Percentiles rank a stretch among this genome's conserved stretches.
These are phyloP conservation scores for Parastagonospora nodorum DNA, from an alignment of 2,329 filamentous ascomycete genomes.

Conservation along the genomic window DNA sequence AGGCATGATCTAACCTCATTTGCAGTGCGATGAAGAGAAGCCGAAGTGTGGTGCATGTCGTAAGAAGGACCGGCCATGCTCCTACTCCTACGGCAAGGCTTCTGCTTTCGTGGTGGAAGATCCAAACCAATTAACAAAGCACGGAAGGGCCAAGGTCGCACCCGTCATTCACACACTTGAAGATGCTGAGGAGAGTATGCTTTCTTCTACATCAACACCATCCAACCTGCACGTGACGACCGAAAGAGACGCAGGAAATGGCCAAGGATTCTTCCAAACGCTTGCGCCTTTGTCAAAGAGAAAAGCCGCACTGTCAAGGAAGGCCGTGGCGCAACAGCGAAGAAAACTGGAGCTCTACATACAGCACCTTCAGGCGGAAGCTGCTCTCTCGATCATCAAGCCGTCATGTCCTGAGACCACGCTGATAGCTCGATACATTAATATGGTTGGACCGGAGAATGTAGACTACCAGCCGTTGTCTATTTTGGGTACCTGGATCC, in stretches of 20 bases:
- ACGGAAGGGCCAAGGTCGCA: slow-evolving; percentile 27
- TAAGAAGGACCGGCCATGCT: slow-evolving; percentile 35
- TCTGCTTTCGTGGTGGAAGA: slow-evolving; percentile 35
- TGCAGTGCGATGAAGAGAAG: slow-evolving; percentile 35
- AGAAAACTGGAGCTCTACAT: slow-evolving; percentile 23
- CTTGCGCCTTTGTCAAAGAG: slow-evolving; percentile 18
- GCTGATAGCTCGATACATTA: slow-evolving; percentile 27
- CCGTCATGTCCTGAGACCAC: slow-evolving; percentile 23
- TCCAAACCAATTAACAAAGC: slow-evolving; percentile 34
- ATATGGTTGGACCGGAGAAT: slow-evolving; percentile 24
- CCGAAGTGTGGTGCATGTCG: slow-evolving; percentile 34
- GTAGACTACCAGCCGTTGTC: slow-evolving; percentile 22
- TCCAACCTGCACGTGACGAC: slow-evolving; percentile 22
- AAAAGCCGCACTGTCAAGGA: slow-evolving; percentile 17
- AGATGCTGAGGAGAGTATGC: neutral
- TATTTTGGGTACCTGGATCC: slow-evolving; percentile 34
- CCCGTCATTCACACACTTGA: slow-evolving; percentile 18
- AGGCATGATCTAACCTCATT: slow-evolving; percentile 5
- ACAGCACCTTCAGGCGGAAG: slow-evolving; percentile 12
- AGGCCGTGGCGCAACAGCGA: slow-evolving; percentile 13
- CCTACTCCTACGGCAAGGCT: slow-evolving; percentile 33
- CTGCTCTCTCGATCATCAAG: slow-evolving; percentile 4
- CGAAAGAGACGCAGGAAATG: slow-evolving; percentile 21
- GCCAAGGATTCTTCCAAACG: slow-evolving; percentile 35
- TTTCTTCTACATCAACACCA: slow-evolving; percentile 7